Base-by-base conservation (phyloP, 2,329 filamentous ascomycete genomes). In the Cyphellophora europaea region DNA sequence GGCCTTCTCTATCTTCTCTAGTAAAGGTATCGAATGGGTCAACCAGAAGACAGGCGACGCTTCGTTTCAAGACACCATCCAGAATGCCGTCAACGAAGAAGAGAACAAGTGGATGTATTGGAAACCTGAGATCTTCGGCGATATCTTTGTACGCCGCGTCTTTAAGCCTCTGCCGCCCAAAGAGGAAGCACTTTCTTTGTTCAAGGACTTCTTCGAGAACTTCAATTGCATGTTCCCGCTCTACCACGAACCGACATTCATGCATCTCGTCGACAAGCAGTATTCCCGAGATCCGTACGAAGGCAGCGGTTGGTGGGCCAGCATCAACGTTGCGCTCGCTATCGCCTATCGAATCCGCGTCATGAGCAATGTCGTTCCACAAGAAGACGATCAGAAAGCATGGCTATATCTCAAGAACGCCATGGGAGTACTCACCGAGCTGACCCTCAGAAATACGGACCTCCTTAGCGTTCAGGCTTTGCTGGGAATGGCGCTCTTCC, bases 221-320 rank as follows among this genome's bases (percentile, higher is more conserved):
- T 96, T 98, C 71, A 98, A 98, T 65, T 91, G 86, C 74, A 89
- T 96, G 74, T 94, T 96, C 54, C 91, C 91, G 5, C 69, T 98
- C 3, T 98, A 94, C 53, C 91, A 98, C 58, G 88, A 95, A 57
- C 88, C 89, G 1, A 96, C 91, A 0, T 98, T 98, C 54, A 96
- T 96, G 86, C 88, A 95, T 54, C 69, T 96, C 4, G 87, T 95
- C 19, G 87, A 96, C 53, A 78, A 82, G 48, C 89, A 96, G 55
- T 98, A 96, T 59, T 93, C 87, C 1, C 67, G 78, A 32, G 84
- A 96, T 48, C 89, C 89, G 1, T 96, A 95, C 48, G 80, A 93
- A 55, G 88, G 89, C 17, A 93, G 87, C 5, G 91, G 91, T 3
- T 98, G 91, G 91, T 98, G 91, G 89, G 91, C 91, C 4, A 93